These are phyloP conservation scores for Rubroshorea leprosula DNA, from an alignment of 345 rosid genomes.

Conservation along the genomic window DNA sequence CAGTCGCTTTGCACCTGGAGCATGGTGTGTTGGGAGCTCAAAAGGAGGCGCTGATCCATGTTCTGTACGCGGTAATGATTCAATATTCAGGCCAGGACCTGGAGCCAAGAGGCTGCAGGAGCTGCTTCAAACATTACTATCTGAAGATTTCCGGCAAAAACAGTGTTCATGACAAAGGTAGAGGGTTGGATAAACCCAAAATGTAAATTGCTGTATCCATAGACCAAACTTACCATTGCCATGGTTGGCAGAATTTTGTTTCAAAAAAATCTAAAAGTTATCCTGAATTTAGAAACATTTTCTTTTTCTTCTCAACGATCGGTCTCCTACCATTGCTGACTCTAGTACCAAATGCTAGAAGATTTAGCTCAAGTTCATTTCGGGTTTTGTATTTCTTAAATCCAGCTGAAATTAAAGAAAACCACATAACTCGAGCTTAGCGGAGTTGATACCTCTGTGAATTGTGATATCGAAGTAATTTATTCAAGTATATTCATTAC, in stretches of 20 bases:
- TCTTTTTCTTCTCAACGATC: no score
- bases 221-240: conserved; percentile 19
- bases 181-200: conserved; percentile 18
- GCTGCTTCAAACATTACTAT: conserved; percentile 46
- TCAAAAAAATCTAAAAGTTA: background rate
- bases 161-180: conserved; percentile 44
- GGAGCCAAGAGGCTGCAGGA: conserved; percentile 59
- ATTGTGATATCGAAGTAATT: no score
- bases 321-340: no score
- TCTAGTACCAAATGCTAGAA: no score
- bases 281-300: no score
- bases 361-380: no score
- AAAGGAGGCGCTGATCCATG: conserved; percentile 58
- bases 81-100: conserved; percentile 68
- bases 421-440: no score
- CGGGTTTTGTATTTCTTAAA: no score
- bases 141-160: conserved; percentile 50
- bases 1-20: conserved; percentile 59
- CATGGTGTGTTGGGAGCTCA: conserved; percentile 75
- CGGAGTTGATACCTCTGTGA: no score
- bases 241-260: conserved; percentile 14
- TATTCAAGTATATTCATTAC: no score
- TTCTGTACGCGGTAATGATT: conserved; percentile 47
- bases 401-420: no score
- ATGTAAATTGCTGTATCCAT: conserved; percentile 33